Evolutionary conservation across 176 grass and related monocot species (phyloP).

Genomic region (Oryza coarctata): DNA sequence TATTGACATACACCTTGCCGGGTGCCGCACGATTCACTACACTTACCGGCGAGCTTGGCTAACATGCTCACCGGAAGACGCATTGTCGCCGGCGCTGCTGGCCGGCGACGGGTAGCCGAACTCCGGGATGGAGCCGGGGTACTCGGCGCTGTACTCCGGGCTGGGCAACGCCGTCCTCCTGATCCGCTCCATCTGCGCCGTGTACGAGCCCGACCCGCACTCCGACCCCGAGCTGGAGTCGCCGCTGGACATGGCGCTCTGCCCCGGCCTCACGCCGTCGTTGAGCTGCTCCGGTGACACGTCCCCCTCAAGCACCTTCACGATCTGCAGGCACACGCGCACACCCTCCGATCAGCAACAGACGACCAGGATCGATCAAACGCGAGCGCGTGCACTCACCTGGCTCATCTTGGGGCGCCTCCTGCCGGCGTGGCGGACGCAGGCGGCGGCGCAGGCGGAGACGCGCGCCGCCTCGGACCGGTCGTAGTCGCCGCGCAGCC

Average conservation of each 20-base stretch:
- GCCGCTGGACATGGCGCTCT: slow-evolving; percentile 25
- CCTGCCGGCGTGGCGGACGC: slow-evolving; percentile 52
- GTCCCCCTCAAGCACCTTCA: slow-evolving; percentile 41
- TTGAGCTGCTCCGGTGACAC: slow-evolving; percentile 51
- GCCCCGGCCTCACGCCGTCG: slow-evolving; percentile 37
- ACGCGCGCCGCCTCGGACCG: slow-evolving; percentile 43
- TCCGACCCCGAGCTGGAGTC: background rate
- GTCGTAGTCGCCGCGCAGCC: slow-evolving; percentile 49
- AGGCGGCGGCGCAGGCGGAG: slow-evolving; percentile 46
- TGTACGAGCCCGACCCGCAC: slow-evolving; percentile 41
- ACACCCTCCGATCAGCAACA: background rate
- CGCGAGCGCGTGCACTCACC: background rate
- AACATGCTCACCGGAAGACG: background rate
- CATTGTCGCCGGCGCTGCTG: slow-evolving; percentile 5
- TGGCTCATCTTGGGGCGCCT: slow-evolving; percentile 64
- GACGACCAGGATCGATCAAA: background rate
- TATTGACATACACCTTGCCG: too few relatives aligned
- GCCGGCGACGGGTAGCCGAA: slow-evolving; percentile 18
- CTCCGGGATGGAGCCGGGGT: slow-evolving; percentile 18
- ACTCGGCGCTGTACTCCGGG: slow-evolving; percentile 46
- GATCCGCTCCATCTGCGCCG: slow-evolving; percentile 40
- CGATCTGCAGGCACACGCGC: slow-evolving; percentile 25
- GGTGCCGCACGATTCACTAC: background rate
- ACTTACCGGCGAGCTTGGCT: slow-evolving; percentile 1
- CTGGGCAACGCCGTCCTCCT: slow-evolving; percentile 23